Base-by-base conservation (phyloP, 73 alveolate species). In the Stentor coeruleus region DNA sequence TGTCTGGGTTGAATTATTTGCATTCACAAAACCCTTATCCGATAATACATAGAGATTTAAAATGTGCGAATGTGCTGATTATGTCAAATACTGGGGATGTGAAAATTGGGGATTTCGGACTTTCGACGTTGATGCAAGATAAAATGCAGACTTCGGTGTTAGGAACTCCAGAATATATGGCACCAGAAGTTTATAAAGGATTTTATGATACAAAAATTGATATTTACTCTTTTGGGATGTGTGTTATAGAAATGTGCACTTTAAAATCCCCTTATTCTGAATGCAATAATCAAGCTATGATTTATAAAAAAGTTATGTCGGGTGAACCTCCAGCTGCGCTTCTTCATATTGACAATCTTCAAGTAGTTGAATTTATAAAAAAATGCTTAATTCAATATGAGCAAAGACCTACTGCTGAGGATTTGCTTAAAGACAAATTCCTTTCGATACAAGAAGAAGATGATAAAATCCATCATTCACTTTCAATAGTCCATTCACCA, bases 11-110 rank as follows among this genome's bases (percentile, higher is more conserved):
- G 39, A 85, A 81, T 42, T 97, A 91, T 84, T 82, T 97, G 82
- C 99, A 97, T 81, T 91, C 90, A 60, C 90, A 94, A 59, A 85
- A 94, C 81, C 95, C 95, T 30, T 85, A 84, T 74, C 95, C 94
- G 31, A 94, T 94, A 72, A 97, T 97, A 59, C 99, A 97, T 85
- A 91, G 99, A 86, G 99, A 97, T 89, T 81, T 97, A 38, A 97
- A 96, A 76, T 85, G 94, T 42, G 97, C 88, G 77, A 88, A 87
- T 39, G 85, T 91, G 4, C 84, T 89, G 36, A 87, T 91, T 41
- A 91, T 88, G 82, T 81, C 93, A 3, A 90, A 89, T 84, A 89
- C 85, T 59, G 92, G 92, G 40, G 94, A 89, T 73, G 76, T 91
- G 3, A 86, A 87, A 82, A 91, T 91, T 6, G 97, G 97, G 6